Evolutionary conservation across 2,329 filamentous ascomycete species (phyloP).

Genomic region (Penicillium sp.): DNA sequence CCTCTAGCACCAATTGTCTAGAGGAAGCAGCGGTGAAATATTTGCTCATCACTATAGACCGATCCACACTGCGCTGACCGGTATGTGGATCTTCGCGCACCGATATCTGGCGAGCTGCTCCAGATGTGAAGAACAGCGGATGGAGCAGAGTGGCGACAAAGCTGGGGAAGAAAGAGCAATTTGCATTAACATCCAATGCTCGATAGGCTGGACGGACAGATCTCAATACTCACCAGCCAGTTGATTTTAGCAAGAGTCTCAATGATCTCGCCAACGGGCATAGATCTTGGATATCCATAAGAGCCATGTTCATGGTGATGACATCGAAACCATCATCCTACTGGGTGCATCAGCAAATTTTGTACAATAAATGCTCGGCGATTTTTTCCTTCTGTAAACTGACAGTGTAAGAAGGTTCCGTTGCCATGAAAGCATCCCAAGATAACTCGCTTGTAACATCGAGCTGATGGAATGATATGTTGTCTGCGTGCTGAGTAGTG

Average conservation of each 20-base stretch:
- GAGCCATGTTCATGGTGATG: slow-evolving; percentile 53
- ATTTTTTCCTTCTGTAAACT: too few species aligned
- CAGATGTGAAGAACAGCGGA: slow-evolving; percentile 53
- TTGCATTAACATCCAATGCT: not conserved
- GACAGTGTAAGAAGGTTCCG: too few species aligned
- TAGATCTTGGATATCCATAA: slow-evolving; percentile 52
- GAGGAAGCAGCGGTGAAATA: slow-evolving; percentile 48
- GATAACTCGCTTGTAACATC: slow-evolving; percentile 43
- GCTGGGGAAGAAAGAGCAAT: slow-evolving; percentile 23
- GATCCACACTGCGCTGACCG: slow-evolving; percentile 38
- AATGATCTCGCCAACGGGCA: slow-evolving; percentile 47
- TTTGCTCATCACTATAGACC: slow-evolving; percentile 42
- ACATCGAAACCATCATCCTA: slow-evolving; percentile 44
- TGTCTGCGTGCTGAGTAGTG: not conserved
- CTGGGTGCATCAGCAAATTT: too few species aligned
- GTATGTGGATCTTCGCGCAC: slow-evolving; percentile 39
- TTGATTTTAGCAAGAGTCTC: slow-evolving; percentile 43
- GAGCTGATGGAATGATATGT: slow-evolving; percentile 37
- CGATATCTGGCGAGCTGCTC: slow-evolving; percentile 43
- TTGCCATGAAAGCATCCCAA: slow-evolving; percentile 31
- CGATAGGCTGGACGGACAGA: too few species aligned
- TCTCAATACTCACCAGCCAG: slow-evolving; percentile 42
- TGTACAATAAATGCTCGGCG: too few species aligned
- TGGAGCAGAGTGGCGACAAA: slow-evolving; percentile 54
- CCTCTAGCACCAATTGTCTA: slow-evolving; percentile 40